These are phyloP conservation scores for Neoboletus subvelutipes DNA, from an alignment of 768 basidiomycete genomes.

Conservation along the genomic window DNA sequence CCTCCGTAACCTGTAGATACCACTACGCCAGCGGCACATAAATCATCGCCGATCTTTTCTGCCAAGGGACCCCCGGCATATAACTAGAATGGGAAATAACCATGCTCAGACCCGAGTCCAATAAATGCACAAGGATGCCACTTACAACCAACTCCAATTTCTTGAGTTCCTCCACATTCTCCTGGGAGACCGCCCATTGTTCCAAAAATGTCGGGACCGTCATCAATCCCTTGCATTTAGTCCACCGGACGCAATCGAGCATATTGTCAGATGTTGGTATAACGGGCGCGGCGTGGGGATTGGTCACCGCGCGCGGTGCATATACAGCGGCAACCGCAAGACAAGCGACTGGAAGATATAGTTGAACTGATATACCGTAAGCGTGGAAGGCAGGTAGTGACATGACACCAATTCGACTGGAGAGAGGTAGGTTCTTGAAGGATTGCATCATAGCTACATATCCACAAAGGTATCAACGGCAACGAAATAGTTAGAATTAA, in stretches of 20 bases:
- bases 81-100: not conserved
- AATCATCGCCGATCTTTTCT: slow-evolving; percentile 11
- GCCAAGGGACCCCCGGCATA: slow-evolving; percentile 17
- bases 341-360: slow-evolving; percentile 32
- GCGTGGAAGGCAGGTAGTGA: slow-evolving; percentile 42
- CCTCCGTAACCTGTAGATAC: slow-evolving; percentile 18
- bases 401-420: slow-evolving; percentile 28
- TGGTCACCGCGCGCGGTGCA: slow-evolving; percentile 26
- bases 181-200: slow-evolving; percentile 8
- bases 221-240: slow-evolving; percentile 10
- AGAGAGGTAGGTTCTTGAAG: not conserved
- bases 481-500: not conserved
- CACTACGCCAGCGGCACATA: slow-evolving; percentile 18
- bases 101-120: not conserved
- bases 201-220: slow-evolving; percentile 23
- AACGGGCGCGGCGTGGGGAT: slow-evolving; percentile 11
- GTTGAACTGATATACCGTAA: slow-evolving; percentile 31
- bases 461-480: not conserved
- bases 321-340: slow-evolving; percentile 31
- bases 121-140: not conserved
- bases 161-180: slow-evolving; percentile 19
- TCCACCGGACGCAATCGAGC: slow-evolving; percentile 12
- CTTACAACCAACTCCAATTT: slow-evolving; percentile 20
- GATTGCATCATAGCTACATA: not conserved
- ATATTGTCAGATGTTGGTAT: slow-evolving; percentile 24